Conservation (phyloP, 805 yeast genomes). For the Starmera dryadoides region DNA sequence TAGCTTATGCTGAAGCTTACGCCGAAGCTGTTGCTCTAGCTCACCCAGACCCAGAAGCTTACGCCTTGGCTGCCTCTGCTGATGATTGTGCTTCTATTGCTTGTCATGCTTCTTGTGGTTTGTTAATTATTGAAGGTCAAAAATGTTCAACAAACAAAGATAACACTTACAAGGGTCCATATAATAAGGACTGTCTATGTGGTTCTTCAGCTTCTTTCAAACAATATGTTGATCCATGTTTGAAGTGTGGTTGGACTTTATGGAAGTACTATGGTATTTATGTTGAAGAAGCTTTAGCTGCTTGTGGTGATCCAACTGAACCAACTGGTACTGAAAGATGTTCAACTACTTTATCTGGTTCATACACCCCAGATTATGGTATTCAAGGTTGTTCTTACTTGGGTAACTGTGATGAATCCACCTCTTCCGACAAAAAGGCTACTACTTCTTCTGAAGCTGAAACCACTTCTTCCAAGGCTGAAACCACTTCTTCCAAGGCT, state of each 20-base stretch:
- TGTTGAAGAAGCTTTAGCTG: slow-evolving; percentile 16
- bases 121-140: slow-evolving; percentile 21
- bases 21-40: slow-evolving; percentile 3
- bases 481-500: neutral
- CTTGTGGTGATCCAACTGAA: slow-evolving; percentile 12
- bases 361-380: slow-evolving; percentile 1
- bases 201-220: slow-evolving; percentile 4
- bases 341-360: slow-evolving; percentile 10
- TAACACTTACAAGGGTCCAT: slow-evolving; percentile 6
- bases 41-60: slow-evolving; percentile 10
- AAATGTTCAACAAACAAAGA: slow-evolving; percentile 17
- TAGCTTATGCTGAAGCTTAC: slow-evolving; percentile 1
- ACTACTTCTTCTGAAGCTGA: slow-evolving; percentile 20
- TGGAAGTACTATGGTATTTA: slow-evolving; percentile 20
- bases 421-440: slow-evolving; percentile 24
- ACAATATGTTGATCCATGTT: slow-evolving; percentile 14
- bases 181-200: slow-evolving; percentile 10
- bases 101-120: slow-evolving; percentile 24
- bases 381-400: slow-evolving; percentile 27
- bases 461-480: slow-evolving; percentile 1
- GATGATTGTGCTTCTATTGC: slow-evolving; percentile 14
- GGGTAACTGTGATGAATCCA: slow-evolving; percentile 26
- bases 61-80: slow-evolving; percentile 14
- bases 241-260: slow-evolving; percentile 28
- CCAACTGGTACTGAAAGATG: slow-evolving; percentile 24